Evolutionary conservation across 176 grass and related monocot species (phyloP).

Genomic region (Musa troglodytarum): DNA sequence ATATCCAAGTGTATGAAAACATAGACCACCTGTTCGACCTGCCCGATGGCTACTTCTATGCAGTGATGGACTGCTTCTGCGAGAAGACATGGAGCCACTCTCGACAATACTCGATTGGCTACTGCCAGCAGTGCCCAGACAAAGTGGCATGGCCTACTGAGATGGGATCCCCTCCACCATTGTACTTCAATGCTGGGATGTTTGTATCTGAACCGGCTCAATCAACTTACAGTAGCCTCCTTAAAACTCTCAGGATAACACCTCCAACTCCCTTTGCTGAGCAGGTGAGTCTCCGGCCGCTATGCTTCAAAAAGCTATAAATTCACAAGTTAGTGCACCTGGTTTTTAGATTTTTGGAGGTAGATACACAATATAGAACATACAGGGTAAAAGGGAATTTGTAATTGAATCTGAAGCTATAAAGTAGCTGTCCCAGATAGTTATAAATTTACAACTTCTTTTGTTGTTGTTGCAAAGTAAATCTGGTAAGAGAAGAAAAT

Average conservation of each 20-base stretch:
- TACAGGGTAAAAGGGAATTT: too few relatives aligned
- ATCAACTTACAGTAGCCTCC: constrained; percentile 2
- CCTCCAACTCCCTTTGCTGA: constrained; percentile 16
- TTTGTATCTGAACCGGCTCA: constrained; percentile 8
- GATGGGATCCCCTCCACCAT: constrained; percentile 13
- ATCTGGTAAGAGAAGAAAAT: not conserved
- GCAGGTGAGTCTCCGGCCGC: not conserved
- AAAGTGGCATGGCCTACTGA: constrained; percentile 12
- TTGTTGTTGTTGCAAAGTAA: not conserved
- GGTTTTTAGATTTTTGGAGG: too few relatives aligned
- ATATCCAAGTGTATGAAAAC: constrained; percentile 22
- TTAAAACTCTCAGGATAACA: constrained; percentile 14
- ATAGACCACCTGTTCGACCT: constrained; percentile 24
- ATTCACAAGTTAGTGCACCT: not conserved
- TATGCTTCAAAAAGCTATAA: not conserved
- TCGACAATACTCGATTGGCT: constrained; percentile 19
- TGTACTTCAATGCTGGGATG: constrained; percentile 19
- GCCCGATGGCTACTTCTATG: constrained; percentile 18
- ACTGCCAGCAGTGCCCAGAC: constrained; percentile 22
- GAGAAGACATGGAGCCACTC: constrained; percentile 21
- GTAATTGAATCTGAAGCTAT: too few relatives aligned
- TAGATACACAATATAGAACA: too few relatives aligned
- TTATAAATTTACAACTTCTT: too few relatives aligned
- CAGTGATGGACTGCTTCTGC: constrained; percentile 20
- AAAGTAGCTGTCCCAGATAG: too few relatives aligned